These are phyloP conservation scores for Ilyonectria sp. DNA, from an alignment of 2,329 filamentous ascomycete species.

Conservation along the genomic window DNA sequence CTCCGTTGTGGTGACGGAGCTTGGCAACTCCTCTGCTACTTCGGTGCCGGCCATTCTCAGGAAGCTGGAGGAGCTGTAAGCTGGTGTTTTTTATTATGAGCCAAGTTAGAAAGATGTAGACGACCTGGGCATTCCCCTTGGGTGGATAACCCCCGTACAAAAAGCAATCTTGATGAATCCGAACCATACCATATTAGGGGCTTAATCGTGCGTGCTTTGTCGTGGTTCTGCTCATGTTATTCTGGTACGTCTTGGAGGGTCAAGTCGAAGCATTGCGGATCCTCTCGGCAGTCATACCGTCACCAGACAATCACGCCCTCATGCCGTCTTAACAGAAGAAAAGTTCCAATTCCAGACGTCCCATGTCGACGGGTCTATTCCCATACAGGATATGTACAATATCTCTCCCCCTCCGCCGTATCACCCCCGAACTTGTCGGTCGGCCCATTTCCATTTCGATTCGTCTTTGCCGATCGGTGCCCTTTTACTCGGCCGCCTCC, in stretches of 20 bases:
- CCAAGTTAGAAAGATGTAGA: slow-evolving; percentile 29
- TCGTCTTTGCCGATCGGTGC: slow-evolving; percentile 16
- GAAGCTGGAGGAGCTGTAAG: slow-evolving; percentile 70
- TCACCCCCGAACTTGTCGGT: background rate
- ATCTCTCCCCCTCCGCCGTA: slow-evolving; percentile 14
- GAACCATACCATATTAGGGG: slow-evolving; percentile 18
- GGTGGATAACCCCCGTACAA: slow-evolving; percentile 7
- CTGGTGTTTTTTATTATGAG: slow-evolving; percentile 37
- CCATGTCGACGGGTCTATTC: slow-evolving; percentile 45
- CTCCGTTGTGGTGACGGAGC: slow-evolving; percentile 91
- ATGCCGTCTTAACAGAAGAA: slow-evolving; percentile 25
- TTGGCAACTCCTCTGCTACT: slow-evolving; percentile 87
- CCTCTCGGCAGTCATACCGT: background rate
- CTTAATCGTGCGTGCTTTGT: slow-evolving; percentile 7
- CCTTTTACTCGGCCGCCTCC: slow-evolving; percentile 42
- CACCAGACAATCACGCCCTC: background rate
- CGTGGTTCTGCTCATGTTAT: background rate
- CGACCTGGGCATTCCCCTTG: slow-evolving; percentile 17
- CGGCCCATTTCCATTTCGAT: background rate
- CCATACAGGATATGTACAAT: slow-evolving; percentile 47
- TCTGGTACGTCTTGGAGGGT: background rate
- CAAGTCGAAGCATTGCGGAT: background rate
- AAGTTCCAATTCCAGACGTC: slow-evolving; percentile 42
- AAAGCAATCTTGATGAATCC: slow-evolving; percentile 27
- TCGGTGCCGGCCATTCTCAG: slow-evolving; percentile 79